These are phyloP conservation scores for Diaporthe sp. DNA, from an alignment of 2,329 filamentous ascomycete species.

Conservation along the genomic window DNA sequence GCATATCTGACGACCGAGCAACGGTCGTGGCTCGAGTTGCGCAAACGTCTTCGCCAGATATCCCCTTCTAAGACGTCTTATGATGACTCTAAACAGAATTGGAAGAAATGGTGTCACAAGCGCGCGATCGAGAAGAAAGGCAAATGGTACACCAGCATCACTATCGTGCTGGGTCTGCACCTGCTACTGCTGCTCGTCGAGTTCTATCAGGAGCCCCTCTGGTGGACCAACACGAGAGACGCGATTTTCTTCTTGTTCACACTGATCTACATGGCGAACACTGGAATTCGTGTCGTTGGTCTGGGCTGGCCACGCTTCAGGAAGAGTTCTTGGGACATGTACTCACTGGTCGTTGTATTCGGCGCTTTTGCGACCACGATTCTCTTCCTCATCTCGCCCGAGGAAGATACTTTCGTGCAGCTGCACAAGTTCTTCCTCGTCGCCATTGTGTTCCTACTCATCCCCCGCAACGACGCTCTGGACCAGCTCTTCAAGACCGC, in stretches of 20 bases:
- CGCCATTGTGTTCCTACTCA: conserved; percentile 88
- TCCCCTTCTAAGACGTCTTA: conserved; percentile 95
- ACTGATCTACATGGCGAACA: conserved; percentile 85
- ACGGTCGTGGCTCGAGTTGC: conserved; percentile 94
- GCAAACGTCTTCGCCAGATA: conserved; percentile 92
- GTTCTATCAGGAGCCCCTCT: conserved; percentile 80
- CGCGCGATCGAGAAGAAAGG: conserved; percentile 94
- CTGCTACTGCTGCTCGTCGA: conserved; percentile 87
- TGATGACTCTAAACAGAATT: conserved; percentile 79
- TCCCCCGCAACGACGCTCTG: conserved; percentile 95
- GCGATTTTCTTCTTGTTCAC: conserved; percentile 86
- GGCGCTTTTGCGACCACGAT: conserved; percentile 89
- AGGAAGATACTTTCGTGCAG: conserved; percentile 77
- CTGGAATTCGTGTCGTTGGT: conserved; percentile 86
- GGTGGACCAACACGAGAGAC: conserved; percentile 81
- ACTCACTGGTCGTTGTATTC: conserved; percentile 82
- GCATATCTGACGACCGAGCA: conserved; percentile 96
- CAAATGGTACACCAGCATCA: conserved; percentile 89
- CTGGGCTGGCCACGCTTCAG: conserved; percentile 94
- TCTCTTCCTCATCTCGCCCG: conserved; percentile 75
- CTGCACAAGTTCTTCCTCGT: conserved; percentile 96
- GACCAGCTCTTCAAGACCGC: conserved; percentile 99
- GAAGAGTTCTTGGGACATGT: conserved; percentile 95
- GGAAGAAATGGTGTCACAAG: conserved; percentile 96
- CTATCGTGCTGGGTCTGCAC: conserved; percentile 84